Conservation (phyloP, 768 basidiomycete genomes). For the Grammothele lineata region DNA sequence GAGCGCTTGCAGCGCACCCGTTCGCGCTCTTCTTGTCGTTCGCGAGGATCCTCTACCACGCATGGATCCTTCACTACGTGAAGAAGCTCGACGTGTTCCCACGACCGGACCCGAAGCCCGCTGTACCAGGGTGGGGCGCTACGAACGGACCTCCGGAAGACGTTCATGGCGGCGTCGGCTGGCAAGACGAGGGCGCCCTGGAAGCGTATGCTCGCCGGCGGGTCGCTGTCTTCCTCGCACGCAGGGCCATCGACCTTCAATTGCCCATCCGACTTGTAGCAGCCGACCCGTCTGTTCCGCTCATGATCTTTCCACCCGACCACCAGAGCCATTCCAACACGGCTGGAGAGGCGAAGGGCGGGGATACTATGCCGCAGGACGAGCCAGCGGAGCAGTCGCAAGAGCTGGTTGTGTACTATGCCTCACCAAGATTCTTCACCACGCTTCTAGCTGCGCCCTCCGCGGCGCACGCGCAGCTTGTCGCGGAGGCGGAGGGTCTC, state of each 20-base stretch:
- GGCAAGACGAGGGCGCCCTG: conserved; percentile 28
- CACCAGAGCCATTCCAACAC: neutral
- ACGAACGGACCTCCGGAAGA: conserved; percentile 28
- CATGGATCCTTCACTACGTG: conserved; percentile 55
- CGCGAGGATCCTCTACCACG: conserved; percentile 59
- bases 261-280: conserved; percentile 37
- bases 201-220: conserved; percentile 28
- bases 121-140: neutral
- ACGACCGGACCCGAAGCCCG: conserved; percentile 52
- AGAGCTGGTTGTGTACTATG: conserved; percentile 37
- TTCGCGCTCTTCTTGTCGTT: conserved; percentile 51
- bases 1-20: conserved; percentile 39
- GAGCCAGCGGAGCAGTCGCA: neutral
- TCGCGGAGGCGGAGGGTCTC: conserved; percentile 27
- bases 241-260: conserved; percentile 31
- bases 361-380: neutral
- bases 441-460: conserved; percentile 42
- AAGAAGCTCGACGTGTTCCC: conserved; percentile 53
- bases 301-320: conserved; percentile 10
- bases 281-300: conserved; percentile 26
- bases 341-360: neutral
- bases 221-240: conserved; percentile 31
- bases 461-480: conserved; percentile 36
- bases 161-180: conserved; percentile 28
- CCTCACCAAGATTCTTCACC: conserved; percentile 45